A percentile compares a stretch with the other conserved stretches of the same genome.
phyloP scores from a whole-genome alignment of 1,139 yeast genomes.

The Yamadazyma trypodendri region DNA sequence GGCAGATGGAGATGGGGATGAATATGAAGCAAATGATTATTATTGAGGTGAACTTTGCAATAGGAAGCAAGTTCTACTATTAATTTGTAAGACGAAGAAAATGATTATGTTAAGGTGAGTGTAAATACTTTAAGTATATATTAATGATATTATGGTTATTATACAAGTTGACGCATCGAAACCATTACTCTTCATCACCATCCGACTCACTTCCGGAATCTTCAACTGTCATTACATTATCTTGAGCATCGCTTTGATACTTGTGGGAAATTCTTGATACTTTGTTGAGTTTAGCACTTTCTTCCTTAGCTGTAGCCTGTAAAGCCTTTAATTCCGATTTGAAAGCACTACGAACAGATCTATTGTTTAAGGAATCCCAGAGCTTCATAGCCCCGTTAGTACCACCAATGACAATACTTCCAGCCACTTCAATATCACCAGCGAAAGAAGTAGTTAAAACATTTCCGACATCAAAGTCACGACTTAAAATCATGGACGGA shows the following conservation, averaged over 20 bases:
- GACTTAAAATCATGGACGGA: constrained; percentile 86
- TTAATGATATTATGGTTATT: constrained; percentile 10
- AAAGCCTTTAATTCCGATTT: constrained; percentile 53
- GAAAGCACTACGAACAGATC: constrained; percentile 71
- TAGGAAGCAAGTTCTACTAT: too few species aligned
- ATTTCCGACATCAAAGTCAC: constrained; percentile 95
- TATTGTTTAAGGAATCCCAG: constrained; percentile 89
- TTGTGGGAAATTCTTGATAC: constrained; percentile 76
- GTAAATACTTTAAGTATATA: constrained; percentile 6
- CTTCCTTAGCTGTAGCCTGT: constrained; percentile 56
- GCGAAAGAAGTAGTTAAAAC: constrained; percentile 84
- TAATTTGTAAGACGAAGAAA: too few species aligned
- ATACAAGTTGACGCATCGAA: constrained; percentile 7
- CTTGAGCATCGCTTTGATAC: constrained; percentile 50
- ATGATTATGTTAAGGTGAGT: too few species aligned
- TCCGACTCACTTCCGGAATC: constrained; percentile 60
- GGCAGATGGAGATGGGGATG: constrained; percentile 22
- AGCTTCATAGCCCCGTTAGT: constrained; percentile 78
- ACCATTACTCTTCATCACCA: constrained; percentile 25
- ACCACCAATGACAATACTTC: constrained; percentile 86
- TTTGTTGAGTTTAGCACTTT: constrained; percentile 53
- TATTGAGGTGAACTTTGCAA: constrained; percentile 24
- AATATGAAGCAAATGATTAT: constrained; percentile 47
- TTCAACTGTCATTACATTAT: constrained; percentile 60
- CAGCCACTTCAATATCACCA: constrained; percentile 83